Evolutionary conservation across 1,139 yeast species (phyloP).

Genomic region (Yarrowia galli): DNA sequence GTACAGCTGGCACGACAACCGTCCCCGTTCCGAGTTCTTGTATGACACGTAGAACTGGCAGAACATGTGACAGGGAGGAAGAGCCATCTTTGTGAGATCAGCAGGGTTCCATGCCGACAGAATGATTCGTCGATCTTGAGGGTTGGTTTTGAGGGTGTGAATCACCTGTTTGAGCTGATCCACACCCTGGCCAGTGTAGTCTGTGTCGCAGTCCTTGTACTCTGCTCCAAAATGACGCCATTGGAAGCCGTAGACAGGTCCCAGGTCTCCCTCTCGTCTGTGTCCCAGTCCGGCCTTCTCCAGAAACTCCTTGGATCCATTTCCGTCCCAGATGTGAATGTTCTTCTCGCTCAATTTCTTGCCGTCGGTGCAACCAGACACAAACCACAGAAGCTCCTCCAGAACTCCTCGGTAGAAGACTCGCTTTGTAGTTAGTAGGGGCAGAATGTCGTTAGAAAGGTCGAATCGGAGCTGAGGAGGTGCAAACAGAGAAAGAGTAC

Average conservation of each 20-base stretch:
- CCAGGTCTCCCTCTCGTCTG: conserved; percentile 91
- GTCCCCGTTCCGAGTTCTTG: conserved; percentile 60
- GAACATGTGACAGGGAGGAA: conserved; percentile 98
- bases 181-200: conserved; percentile 84
- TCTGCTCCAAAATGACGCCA: conserved; percentile 99
- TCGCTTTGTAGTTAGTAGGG: conserved; percentile 88
- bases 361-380: conserved; percentile 89
- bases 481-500: conserved; percentile 87
- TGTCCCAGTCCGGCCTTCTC: conserved; percentile 81
- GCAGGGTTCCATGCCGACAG: conserved; percentile 99
- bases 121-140: conserved; percentile 92
- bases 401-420: conserved; percentile 90
- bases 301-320: conserved; percentile 91
- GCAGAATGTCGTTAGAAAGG: conserved; percentile 74
- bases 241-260: conserved; percentile 98
- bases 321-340: conserved; percentile 98
- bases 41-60: conserved; percentile 92
- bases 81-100: conserved; percentile 90
- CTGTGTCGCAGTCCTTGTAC: conserved; percentile 82
- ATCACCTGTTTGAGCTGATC: conserved; percentile 89
- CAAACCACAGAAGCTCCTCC: conserved; percentile 91
- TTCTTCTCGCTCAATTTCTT: conserved; percentile 78
- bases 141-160: conserved; percentile 79
- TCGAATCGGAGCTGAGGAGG: conserved; percentile 94
- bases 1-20: conserved; percentile 83